Base-by-base conservation (phyloP, 2,329 filamentous ascomycete species). In the Chrysoporthe cubensis region DNA sequence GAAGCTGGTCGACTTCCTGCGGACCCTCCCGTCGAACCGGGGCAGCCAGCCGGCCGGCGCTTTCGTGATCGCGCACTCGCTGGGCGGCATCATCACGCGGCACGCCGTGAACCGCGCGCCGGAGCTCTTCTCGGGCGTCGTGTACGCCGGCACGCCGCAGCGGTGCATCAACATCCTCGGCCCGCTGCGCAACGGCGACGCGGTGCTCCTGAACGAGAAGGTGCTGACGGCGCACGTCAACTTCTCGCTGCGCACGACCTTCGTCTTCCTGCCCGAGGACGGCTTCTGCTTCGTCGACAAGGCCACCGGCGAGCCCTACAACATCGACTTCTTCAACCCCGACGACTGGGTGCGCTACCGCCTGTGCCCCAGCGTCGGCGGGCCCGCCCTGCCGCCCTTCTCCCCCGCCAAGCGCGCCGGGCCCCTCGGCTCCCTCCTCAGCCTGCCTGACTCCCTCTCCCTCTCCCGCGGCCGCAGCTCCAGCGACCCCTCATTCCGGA, bases 141-240 rank as follows among this genome's bases (percentile, higher is more conserved):
- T 97, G 1, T 98, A 93, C 75, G 94, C 92, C 1, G 95, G 94
- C 9, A 89, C 91, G 1, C 94, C 94, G 0, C 90, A 95, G 72
- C 88, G 91, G 65, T 97, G 94, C 76, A 88, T 97, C 76, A 97
- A 97, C 76, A 96, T 97, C 63, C 85, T 97, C 4, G 95, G 95
- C 0, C 94, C 94, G 0, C 78, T 98, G 14, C 89, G 94, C 46
- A 95, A 97, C 73, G 94, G 94, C n/a, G 94, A 98, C 75, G 92
- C 94, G 21, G 94, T 97, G 0, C 84, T 97, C 0, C 84, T 97
- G 68, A 97, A 94, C 74, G 94, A 94, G 70, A 92, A 93, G 71
- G 91, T 97, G 0, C 84, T 98, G 18, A 97, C 94, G 0, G 94
- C 95, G 0, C 92, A 96, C 75, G 94, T 97, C 73, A 97, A 97